Evolutionary conservation across 2,329 filamentous ascomycete genomes (phyloP), one percentile per base, ranked within the genome.

Genomic region (Drechmeria coniospora): DNA sequence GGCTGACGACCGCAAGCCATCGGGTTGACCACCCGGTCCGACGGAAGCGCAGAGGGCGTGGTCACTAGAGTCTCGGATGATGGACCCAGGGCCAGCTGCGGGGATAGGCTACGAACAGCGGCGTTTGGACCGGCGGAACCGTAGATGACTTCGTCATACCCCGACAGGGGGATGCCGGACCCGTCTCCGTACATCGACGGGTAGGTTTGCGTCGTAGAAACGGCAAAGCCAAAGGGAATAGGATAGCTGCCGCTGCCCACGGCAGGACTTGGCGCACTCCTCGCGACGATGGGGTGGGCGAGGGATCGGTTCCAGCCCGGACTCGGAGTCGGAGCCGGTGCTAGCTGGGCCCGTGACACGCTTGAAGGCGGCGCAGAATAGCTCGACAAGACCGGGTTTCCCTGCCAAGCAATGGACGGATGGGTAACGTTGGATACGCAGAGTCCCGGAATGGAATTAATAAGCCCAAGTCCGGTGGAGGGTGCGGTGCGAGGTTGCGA

Each of bases 101-200:
- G 60, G 44, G 60, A 61, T 36, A 57, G 51, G 49, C 56, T 60
- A 56, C 62, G 60, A 53, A 65, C 54, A 45, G 57, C 50, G 43
- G 51, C 53, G 38, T 46, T 36, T 33, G 54, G 53, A 23, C 50
- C 44, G 23, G 53, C 47, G 21, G 51, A 33, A 29, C 46, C 44
- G 22, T 54, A 53, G 30, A 59, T 45, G 24, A 53, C 46, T 17
- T 57, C 52, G 21, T 49, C 32, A 32, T 54, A 63, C 14, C 43
- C 45, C 16, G 50, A 31, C 24, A 59, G 42, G 12, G 46, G 36
- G 19, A 56, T 30, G 2, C 35, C 36, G 32, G 49, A 35, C 16
- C 31, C 31, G 17, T 45, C 45, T 19, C 45, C 48, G 34, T 57
- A 47, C 27, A 51, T 39, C 5, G 44, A 38, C 11, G 47, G 41